Base-by-base conservation (phyloP, 2,329 filamentous ascomycete genomes). In the Alternaria sp. region DNA sequence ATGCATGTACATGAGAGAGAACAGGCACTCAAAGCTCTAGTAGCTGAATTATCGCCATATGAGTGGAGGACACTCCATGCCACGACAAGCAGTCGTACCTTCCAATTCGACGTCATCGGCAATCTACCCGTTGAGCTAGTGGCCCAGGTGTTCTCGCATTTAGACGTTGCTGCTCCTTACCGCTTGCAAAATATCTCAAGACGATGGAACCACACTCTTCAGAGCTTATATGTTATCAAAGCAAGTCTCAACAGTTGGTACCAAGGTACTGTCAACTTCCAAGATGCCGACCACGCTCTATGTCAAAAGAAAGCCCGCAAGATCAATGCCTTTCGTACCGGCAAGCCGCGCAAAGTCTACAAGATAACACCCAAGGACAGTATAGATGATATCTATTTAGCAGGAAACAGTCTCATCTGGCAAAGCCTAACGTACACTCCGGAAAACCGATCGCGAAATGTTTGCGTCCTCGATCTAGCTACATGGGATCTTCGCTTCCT, bases 71-170 rank as follows among this genome's bases (percentile, higher is more conserved):
- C 60, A 8, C 54, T 78, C 25, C 63, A 71, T 10, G 52, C 60
- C 30, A 43, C 65, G 9, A 69, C 70, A 56, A 58, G 60, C 44
- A 50, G 60, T 25, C 73, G 63, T 44, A 53, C 68, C 40, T 79
- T 80, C 62, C 65, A 70, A 11, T 63, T 59, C 50, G 80, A 82
- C 62, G 74, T 80, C 32, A 57, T 82, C 30, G 72, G 68, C n/a
- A 61, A 40, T 1, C 63, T 82, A 36, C 81, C 81, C 6, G 15
- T 78, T 13, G 81, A 83, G 69, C 67, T 83, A 8, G 69, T 79
- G 6, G 69, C 75, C 19, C 63, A 73, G 6, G 57, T 82, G 15
- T 80, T 82, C 61, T 59, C 62, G 30, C 67, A 79, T 69, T 52
- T 82, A 60, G 77, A 77, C 45, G 52, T 69, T 46, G 36, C 74